Conservation (phyloP, 495 filamentous ascomycete genomes). For the Podospora didyma region DNA sequence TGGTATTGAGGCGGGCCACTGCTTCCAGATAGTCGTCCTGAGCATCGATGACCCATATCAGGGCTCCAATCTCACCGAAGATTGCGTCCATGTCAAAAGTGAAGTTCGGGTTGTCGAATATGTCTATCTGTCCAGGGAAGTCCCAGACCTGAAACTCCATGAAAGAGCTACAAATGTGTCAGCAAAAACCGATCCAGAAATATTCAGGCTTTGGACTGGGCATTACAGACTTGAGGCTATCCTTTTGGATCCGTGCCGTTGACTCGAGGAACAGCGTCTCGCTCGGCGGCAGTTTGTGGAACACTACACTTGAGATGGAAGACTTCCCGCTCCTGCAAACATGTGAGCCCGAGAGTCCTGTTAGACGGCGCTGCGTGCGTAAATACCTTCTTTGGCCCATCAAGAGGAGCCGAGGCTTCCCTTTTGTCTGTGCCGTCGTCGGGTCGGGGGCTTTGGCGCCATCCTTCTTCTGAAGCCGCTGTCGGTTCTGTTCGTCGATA, state of each 20-base stretch:
- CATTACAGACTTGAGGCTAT: constrained; percentile 71
- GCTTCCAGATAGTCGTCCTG: constrained; percentile 95
- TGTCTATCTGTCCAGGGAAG: constrained; percentile 89
- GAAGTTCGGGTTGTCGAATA: constrained; percentile 65
- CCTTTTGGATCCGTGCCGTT: constrained; percentile 86
- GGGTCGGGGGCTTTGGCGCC: constrained; percentile 36
- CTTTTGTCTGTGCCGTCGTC: constrained; percentile 40
- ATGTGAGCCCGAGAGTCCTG: constrained; percentile 14
- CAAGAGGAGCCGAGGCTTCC: constrained; percentile 80
- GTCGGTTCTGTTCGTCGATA: constrained; percentile 53
- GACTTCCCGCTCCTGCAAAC: constrained; percentile 87
- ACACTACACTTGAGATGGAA: constrained; percentile 95
- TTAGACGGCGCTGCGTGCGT: not conserved
- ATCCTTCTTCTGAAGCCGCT: constrained; percentile 40
- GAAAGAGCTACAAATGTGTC: constrained; percentile 64
- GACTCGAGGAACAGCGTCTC: constrained; percentile 95
- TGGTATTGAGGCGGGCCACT: constrained; percentile 77
- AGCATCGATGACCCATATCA: constrained; percentile 98
- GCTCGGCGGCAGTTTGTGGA: constrained; percentile 91
- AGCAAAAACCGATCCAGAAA: constrained; percentile 8
- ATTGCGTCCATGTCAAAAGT: constrained; percentile 80
- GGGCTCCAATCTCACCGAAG: constrained; percentile 85
- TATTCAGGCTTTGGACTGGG: not conserved
- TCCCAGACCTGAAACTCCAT: constrained; percentile 99
- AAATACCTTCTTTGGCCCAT: constrained; percentile 93